phyloP scores from a whole-genome alignment of 495 filamentous ascomycete genomes.

The Hypoxylon perforatum region DNA sequence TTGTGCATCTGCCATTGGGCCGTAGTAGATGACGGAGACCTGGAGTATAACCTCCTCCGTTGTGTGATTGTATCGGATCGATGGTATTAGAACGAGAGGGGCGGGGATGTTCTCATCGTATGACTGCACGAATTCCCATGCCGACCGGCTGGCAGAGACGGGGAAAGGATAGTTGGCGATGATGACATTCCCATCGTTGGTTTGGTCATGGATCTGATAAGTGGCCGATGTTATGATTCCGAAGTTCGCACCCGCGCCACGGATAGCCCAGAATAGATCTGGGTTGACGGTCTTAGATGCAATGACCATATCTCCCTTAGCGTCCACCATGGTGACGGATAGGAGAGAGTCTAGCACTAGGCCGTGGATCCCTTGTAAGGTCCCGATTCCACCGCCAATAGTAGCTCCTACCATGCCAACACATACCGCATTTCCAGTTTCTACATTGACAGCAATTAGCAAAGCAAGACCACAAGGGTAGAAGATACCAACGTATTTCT shows the following conservation, averaged over 20 bases:
- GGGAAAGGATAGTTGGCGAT: conserved; percentile 1
- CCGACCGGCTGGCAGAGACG: not conserved
- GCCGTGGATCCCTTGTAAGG: conserved; percentile 50
- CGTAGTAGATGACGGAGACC: not conserved
- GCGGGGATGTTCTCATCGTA: conserved; percentile 7
- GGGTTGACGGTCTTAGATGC: conserved; percentile 49
- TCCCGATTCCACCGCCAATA: conserved; percentile 56
- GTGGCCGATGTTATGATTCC: conserved; percentile 54
- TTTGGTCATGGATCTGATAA: not conserved
- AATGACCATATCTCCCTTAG: conserved; percentile 45
- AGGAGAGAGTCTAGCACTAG: conserved; percentile 49
- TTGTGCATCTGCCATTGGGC: not conserved
- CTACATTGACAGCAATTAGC: not conserved
- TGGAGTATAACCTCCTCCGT: not conserved
- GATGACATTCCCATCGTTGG: conserved; percentile 37
- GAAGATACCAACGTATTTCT: conserved; percentile 25
- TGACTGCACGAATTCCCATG: conserved; percentile 1
- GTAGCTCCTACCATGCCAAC: conserved; percentile 53
- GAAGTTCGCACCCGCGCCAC: conserved; percentile 59
- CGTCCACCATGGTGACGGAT: conserved; percentile 47
- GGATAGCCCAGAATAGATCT: conserved; percentile 56
- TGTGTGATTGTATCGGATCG: conserved; percentile 3
- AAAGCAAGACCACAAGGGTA: not conserved
- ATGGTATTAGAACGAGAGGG: not conserved
- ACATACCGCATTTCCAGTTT: conserved; percentile 10